These are phyloP conservation scores for Dendrobium catenatum DNA, from an alignment of 106 monocot species.

Conservation along the genomic window DNA sequence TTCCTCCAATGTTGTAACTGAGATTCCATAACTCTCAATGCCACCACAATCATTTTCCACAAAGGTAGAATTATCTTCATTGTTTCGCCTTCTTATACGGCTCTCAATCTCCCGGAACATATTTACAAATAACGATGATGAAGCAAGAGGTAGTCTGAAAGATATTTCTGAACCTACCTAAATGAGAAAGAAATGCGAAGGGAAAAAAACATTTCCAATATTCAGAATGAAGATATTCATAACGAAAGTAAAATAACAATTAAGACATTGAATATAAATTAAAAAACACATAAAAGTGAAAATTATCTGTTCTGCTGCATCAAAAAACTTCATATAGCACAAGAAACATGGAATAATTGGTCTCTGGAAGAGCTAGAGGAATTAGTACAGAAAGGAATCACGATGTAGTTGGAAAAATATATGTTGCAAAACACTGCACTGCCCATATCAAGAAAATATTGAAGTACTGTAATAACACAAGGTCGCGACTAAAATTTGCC, in stretches of 20 bases:
- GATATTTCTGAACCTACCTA: conserved; percentile 89
- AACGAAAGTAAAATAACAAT: neutral
- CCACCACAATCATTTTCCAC: conserved; percentile 28
- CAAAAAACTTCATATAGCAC: neutral
- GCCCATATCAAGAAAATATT: neutral
- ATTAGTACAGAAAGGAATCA: neutral
- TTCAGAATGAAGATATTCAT: neutral
- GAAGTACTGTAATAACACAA: neutral
- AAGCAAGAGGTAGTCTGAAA: conserved; percentile 70
- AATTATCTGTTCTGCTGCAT: neutral
- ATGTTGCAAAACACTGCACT: neutral
- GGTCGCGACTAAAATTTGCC: neutral
- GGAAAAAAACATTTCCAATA: neutral
- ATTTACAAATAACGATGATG: conserved; percentile 65
- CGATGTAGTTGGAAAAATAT: neutral
- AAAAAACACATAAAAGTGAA: neutral
- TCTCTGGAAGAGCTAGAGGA: neutral
- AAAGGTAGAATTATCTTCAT: neutral
- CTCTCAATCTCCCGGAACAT: conserved; percentile 90
- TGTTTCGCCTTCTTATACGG: conserved; percentile 34
- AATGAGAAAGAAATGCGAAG: conserved; percentile 12
- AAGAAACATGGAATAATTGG: neutral
- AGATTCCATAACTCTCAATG: conserved; percentile 84
- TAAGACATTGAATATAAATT: neutral
- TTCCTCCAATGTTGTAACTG: conserved; percentile 88